Conservation (phyloP, 1,284 basidiomycete genomes). For the Naganishia cerealis region DNA sequence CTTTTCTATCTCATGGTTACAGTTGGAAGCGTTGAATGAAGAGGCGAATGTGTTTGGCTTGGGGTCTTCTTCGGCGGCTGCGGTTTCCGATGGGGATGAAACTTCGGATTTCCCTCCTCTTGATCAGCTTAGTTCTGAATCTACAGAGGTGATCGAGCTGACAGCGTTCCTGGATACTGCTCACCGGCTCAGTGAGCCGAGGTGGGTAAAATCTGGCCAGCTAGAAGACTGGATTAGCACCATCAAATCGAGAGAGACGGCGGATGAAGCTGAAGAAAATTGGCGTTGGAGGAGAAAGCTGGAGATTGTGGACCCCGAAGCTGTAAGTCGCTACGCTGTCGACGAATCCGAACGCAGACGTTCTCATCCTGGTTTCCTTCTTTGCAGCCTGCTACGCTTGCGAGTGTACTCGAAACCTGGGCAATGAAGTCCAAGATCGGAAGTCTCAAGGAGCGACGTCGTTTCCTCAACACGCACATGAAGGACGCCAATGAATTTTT, state of each 20-base stretch:
- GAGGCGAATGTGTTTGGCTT: slow-evolving; percentile 47
- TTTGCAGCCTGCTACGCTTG: slow-evolving; percentile 79
- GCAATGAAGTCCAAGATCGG: slow-evolving; percentile 74
- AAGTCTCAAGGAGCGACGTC: slow-evolving; percentile 70
- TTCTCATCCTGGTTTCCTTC: slow-evolving; percentile 22
- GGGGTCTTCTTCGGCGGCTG: slow-evolving; percentile 26
- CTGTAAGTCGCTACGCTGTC: slow-evolving; percentile 61
- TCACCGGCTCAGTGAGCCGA: slow-evolving; percentile 84
- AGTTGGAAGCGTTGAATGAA: slow-evolving; percentile 53
- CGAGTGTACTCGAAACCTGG: slow-evolving; percentile 85
- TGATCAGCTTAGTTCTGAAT: slow-evolving; percentile 31
- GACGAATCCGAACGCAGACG: background rate
- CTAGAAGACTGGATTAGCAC: slow-evolving; percentile 77
- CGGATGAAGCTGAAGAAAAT: slow-evolving; percentile 59
- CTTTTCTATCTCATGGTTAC: slow-evolving; percentile 14
- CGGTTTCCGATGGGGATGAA: slow-evolving; percentile 3
- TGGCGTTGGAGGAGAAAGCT: slow-evolving; percentile 88
- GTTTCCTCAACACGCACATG: slow-evolving; percentile 84
- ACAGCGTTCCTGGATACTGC: slow-evolving; percentile 72
- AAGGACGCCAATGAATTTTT: slow-evolving; percentile 75
- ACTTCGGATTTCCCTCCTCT: slow-evolving; percentile 39
- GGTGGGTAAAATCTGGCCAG: slow-evolving; percentile 92
- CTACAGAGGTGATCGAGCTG: slow-evolving; percentile 44
- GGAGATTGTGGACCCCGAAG: slow-evolving; percentile 87
- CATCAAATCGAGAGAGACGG: slow-evolving; percentile 11